These are phyloP conservation scores for Neurospora sublineolata DNA, from an alignment of 495 filamentous ascomycete species.

Conservation along the genomic window DNA sequence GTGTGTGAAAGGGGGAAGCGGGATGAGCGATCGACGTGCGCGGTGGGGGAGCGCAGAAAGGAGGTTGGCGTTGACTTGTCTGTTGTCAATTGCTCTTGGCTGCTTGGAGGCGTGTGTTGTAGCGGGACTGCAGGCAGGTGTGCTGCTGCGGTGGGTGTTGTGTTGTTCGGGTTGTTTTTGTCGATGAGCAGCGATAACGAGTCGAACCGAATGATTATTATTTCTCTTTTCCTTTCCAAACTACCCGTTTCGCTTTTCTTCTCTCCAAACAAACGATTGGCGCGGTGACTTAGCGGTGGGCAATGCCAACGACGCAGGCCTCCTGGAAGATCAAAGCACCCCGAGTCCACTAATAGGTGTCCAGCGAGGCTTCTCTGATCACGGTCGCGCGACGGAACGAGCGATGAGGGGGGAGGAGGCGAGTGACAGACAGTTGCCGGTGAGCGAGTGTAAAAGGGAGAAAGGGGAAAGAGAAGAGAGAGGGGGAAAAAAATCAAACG, in stretches of 20 bases:
- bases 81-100: neutral
- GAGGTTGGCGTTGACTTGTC: conserved; percentile 13
- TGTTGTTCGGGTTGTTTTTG: neutral
- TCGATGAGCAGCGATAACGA: neutral
- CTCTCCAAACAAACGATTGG: neutral
- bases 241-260: neutral
- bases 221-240: neutral
- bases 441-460: conserved; percentile 16
- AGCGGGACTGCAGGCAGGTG: neutral
- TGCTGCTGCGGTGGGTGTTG: neutral
- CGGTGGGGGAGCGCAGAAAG: conserved; percentile 17
- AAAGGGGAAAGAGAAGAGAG: conserved; percentile 9
- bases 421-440: conserved; percentile 10
- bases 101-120: neutral
- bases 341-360: neutral
- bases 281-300: neutral
- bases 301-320: neutral
- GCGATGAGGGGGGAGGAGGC: conserved; percentile 14
- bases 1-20: neutral
- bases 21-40: conserved; percentile 21
- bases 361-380: conserved; percentile 1
- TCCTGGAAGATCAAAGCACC: neutral
- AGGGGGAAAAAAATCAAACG: conserved; percentile 18
- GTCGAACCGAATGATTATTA: neutral
- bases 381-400: conserved; percentile 14